These are phyloP conservation scores for Alternaria sp. DNA, from an alignment of 2,329 filamentous ascomycete species.

Conservation along the genomic window DNA sequence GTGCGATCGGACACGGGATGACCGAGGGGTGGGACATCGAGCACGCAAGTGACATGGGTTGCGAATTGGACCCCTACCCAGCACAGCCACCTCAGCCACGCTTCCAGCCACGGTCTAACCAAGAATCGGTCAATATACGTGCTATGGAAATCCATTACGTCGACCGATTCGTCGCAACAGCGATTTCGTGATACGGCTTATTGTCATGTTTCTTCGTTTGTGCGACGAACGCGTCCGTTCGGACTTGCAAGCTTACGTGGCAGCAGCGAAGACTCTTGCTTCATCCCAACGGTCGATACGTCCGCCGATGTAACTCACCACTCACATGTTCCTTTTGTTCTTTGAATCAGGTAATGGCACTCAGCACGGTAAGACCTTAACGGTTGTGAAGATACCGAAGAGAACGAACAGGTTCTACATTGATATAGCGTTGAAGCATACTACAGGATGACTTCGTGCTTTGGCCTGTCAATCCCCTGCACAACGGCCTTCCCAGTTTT, in stretches of 20 bases:
- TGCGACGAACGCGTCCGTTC: background rate
- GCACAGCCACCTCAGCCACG: background rate
- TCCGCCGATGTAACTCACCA: background rate
- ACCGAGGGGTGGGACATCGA: background rate
- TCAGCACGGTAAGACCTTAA: too few relatives aligned
- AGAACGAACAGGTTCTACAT: too few relatives aligned
- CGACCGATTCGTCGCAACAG: background rate
- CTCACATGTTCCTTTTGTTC: background rate
- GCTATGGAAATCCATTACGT: background rate
- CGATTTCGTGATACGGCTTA: background rate
- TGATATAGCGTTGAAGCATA: too few relatives aligned
- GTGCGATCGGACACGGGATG: background rate
- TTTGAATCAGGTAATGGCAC: too few relatives aligned
- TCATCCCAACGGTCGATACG: background rate
- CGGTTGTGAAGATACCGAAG: too few relatives aligned
- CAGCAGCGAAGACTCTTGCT: background rate
- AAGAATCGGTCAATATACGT: background rate
- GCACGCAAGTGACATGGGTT: background rate
- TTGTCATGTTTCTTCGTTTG: background rate
- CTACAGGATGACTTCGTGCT: background rate
- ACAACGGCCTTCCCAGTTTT: background rate
- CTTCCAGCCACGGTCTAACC: background rate
- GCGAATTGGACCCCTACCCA: background rate
- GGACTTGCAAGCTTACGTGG: background rate
- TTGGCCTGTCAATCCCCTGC: background rate